A percentile compares a stretch with the other conserved stretches of the same genome.
These are phyloP conservation scores for Pezicula neosporulosa DNA, from an alignment of 2,329 filamentous ascomycete genomes.

Conservation along the genomic window DNA sequence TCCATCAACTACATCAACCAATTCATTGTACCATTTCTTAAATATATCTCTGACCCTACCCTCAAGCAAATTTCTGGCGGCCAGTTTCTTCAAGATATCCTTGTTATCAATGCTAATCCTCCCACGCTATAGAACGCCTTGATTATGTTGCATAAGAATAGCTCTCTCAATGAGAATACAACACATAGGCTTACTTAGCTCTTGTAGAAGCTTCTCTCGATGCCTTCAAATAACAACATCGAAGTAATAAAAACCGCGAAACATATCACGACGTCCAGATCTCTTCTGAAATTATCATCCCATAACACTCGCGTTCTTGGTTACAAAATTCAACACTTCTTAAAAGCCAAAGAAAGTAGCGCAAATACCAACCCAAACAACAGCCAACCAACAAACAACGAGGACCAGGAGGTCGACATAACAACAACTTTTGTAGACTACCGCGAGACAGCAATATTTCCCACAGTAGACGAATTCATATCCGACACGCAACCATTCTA, in stretches of 20 bases:
- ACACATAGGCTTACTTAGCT: slow-evolving; percentile 1
- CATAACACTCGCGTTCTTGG: slow-evolving; percentile 2
- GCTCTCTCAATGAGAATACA: slow-evolving; percentile 4
- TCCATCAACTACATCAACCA: slow-evolving; percentile 5
- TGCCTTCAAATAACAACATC: background rate
- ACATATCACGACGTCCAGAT: background rate
- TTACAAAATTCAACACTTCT: slow-evolving; percentile 4
- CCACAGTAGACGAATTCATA: slow-evolving; percentile 60
- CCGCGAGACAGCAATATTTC: slow-evolving; percentile 56
- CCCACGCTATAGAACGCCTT: slow-evolving; percentile 40
- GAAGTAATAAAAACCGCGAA: background rate
- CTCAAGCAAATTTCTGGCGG: slow-evolving; percentile 4
- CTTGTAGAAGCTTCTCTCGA: slow-evolving; percentile 2
- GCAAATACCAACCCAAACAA: slow-evolving; percentile 14
- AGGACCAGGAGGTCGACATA: slow-evolving; percentile 65
- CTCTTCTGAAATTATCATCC: background rate
- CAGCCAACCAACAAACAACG: slow-evolving; percentile 33
- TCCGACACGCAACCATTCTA: slow-evolving; percentile 53
- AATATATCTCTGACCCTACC: slow-evolving; percentile 3
- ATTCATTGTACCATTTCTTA: slow-evolving; percentile 1
- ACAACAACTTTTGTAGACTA: slow-evolving; percentile 67
- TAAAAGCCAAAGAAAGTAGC: background rate
- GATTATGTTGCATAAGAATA: slow-evolving; percentile 2
- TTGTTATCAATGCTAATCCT: slow-evolving; percentile 24
- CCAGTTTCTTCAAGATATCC: slow-evolving; percentile 5